A percentile compares a stretch with the other conserved stretches of the same genome.
phyloP scores from a whole-genome alignment of 2,329 filamentous ascomycete genomes.

The Sporothrix mexicana region DNA sequence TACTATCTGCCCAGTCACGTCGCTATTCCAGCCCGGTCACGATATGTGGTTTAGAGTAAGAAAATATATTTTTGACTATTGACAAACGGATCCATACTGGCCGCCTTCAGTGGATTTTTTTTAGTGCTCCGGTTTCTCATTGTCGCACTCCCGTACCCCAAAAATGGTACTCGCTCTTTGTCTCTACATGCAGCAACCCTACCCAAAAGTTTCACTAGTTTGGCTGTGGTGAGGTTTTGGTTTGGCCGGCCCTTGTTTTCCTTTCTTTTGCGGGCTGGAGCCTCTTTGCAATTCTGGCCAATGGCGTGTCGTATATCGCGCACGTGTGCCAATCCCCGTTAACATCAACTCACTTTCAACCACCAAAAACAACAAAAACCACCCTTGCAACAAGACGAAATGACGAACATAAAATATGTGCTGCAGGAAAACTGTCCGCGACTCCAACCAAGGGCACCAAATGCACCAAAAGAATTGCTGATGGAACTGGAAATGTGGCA shows the following conservation, averaged over 20 bases:
- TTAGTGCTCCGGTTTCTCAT: background rate
- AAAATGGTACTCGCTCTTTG: background rate
- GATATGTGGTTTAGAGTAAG: no score
- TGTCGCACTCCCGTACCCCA: background rate
- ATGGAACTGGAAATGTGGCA: background rate
- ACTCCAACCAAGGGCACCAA: background rate
- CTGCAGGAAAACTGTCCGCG: background rate
- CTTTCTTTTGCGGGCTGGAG: background rate
- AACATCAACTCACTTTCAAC: no score
- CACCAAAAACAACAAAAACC: background rate
- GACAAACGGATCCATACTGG: background rate
- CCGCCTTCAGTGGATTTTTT: background rate
- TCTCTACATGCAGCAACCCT: background rate
- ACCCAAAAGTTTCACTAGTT: conserved; percentile 10
- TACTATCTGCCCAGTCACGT: background rate
- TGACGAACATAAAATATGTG: conserved; percentile 4
- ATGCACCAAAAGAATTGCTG: background rate
- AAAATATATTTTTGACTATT: background rate
- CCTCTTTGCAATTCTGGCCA: conserved; percentile 7
- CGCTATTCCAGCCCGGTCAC: background rate
- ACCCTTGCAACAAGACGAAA: conserved; percentile 8
- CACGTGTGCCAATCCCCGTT: conserved; percentile 3
- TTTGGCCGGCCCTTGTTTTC: background rate
- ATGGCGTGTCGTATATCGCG: conserved; percentile 14
- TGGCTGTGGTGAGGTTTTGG: background rate